phyloP scores from a whole-genome alignment of 2,329 filamentous ascomycete species.

The Beauveria bassiana region DNA sequence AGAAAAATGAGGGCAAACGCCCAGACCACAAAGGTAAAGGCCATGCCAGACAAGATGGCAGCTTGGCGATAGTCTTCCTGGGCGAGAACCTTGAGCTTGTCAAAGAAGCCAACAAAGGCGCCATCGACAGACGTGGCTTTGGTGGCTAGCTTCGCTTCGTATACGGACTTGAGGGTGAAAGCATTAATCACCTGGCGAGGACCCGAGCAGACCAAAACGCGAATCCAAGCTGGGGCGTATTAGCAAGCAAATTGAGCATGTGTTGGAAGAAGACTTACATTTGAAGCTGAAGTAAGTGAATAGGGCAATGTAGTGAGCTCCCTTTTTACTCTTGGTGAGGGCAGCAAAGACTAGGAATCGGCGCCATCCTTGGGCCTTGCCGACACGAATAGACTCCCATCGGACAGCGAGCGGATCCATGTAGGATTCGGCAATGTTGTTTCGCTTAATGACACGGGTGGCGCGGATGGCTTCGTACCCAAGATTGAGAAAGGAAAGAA shows the following conservation, averaged over 20 bases:
- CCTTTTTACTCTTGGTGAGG: constrained; percentile 85
- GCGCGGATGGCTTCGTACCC: constrained; percentile 74
- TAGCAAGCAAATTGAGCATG: constrained; percentile 5
- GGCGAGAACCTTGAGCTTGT: constrained; percentile 69
- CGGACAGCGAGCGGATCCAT: constrained; percentile 80
- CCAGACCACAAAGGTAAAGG: constrained; percentile 88
- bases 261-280: constrained; percentile 34
- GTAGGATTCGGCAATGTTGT: constrained; percentile 85
- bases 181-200: constrained; percentile 89
- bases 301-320: constrained; percentile 79
- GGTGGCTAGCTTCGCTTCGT: constrained; percentile 62
- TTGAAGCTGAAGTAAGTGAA: constrained; percentile 81
- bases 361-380: constrained; percentile 70
- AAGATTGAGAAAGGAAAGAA: constrained; percentile 79
- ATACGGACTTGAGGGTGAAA: constrained; percentile 78
- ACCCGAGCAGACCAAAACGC: constrained; percentile 82
- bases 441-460: constrained; percentile 70
- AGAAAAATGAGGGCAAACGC: constrained; percentile 70
- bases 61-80: constrained; percentile 69
- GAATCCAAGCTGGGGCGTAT: constrained; percentile 62
- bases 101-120: constrained; percentile 67
- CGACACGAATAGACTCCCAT: constrained; percentile 73
- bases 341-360: constrained; percentile 90
- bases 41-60: constrained; percentile 79
- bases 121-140: constrained; percentile 47